Conservation (phyloP, 805 yeast species). For the Myxozyma mucilagina region DNA sequence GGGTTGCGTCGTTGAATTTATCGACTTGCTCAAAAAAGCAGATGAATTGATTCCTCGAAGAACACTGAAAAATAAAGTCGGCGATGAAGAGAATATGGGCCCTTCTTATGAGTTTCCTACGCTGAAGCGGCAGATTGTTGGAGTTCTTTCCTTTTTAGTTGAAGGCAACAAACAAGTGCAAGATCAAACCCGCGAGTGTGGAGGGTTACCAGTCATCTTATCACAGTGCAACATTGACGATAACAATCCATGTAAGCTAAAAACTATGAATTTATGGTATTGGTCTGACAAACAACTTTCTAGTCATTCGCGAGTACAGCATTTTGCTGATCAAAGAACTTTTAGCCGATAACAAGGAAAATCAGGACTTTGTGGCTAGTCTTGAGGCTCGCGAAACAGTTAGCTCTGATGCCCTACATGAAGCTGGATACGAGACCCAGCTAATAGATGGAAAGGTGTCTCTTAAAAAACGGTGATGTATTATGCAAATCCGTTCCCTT, state of each 20-base stretch:
- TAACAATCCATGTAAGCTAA: constrained; percentile 68
- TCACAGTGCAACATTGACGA: constrained; percentile 84
- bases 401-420: constrained; percentile 55
- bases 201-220: constrained; percentile 69
- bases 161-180: constrained; percentile 58
- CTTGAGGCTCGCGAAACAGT: constrained; percentile 74
- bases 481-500: not conserved
- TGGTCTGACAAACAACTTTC: not conserved
- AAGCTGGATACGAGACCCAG: constrained; percentile 54
- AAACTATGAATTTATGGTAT: not conserved
- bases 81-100: not conserved
- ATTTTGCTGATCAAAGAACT: constrained; percentile 75
- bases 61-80: constrained; percentile 14
- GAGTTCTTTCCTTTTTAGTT: constrained; percentile 60
- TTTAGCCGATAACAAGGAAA: constrained; percentile 60
- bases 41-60: constrained; percentile 18
- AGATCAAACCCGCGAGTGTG: constrained; percentile 61
- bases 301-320: constrained; percentile 61
- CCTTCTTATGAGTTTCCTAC: constrained; percentile 53
- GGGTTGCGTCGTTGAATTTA: constrained; percentile 9
- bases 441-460: constrained; percentile 69
- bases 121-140: constrained; percentile 65
- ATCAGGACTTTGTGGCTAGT: constrained; percentile 73
- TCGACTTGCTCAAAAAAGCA: constrained; percentile 18
- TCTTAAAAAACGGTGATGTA: constrained; percentile 42